These are phyloP conservation scores for Lecanoromycetidae sp. DNA, from an alignment of 2,329 filamentous ascomycete genomes.

Conservation along the genomic window DNA sequence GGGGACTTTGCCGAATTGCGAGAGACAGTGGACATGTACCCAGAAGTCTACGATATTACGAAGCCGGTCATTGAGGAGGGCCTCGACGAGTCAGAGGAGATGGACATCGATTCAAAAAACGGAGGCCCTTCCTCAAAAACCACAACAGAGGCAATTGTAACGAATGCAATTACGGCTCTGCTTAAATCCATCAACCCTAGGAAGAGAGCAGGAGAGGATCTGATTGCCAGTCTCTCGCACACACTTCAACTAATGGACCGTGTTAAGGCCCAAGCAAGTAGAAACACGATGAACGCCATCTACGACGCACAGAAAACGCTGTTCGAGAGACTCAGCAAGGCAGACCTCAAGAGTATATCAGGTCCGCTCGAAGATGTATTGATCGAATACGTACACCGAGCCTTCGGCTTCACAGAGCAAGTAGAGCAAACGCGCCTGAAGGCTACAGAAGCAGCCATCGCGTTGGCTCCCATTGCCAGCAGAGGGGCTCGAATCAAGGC, in stretches of 20 bases:
- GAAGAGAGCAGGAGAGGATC: not conserved
- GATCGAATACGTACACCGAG: conserved; percentile 7
- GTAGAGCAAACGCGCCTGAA: conserved; percentile 17
- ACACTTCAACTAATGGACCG: conserved; percentile 8
- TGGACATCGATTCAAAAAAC: conserved; percentile 52
- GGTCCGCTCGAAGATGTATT: conserved; percentile 8
- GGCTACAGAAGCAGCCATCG: conserved; percentile 14
- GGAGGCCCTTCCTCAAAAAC: conserved; percentile 30
- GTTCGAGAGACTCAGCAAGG: conserved; percentile 10
- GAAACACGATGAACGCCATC: conserved; percentile 13
- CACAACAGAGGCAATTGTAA: conserved; percentile 16
- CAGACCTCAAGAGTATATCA: not conserved
- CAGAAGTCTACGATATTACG: conserved; percentile 54
- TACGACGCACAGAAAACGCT: conserved; percentile 14
- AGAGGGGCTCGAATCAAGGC: conserved; percentile 2
- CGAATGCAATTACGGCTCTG: conserved; percentile 14
- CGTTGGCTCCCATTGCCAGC: conserved; percentile 8
- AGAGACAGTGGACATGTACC: conserved; percentile 57
- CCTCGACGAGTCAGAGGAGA: conserved; percentile 43
- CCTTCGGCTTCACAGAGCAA: conserved; percentile 11
- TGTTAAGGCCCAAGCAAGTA: conserved; percentile 9
- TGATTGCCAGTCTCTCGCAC: conserved; percentile 1
- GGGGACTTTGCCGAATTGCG: conserved; percentile 60
- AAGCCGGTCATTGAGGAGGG: conserved; percentile 49
- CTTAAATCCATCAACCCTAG: conserved; percentile 13